phyloP scores from a whole-genome alignment of 2,329 filamentous ascomycete species.

The Fusarium sp. region DNA sequence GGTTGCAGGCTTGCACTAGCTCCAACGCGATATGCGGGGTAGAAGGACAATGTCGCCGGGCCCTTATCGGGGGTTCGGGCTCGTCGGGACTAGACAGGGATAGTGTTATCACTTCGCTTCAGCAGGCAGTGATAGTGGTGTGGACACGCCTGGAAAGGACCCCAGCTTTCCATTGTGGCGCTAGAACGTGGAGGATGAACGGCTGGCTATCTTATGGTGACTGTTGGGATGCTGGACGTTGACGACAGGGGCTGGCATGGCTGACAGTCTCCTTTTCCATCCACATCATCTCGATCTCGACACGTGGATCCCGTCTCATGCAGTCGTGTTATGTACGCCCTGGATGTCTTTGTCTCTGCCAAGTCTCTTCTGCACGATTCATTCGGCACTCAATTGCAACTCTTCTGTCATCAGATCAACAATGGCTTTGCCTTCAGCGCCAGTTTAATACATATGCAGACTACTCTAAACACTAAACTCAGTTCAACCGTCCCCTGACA shows the following conservation, averaged over 20 bases:
- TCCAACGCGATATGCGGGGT: constrained; percentile 4
- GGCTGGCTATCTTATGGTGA: not conserved
- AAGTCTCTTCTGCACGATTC: not conserved
- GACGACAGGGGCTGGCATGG: not conserved
- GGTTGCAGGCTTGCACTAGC: not conserved
- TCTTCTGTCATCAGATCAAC: not conserved
- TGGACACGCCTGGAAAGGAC: not conserved
- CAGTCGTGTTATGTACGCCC: not conserved
- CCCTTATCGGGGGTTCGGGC: constrained; percentile 3
- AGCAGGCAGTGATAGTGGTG: not conserved
- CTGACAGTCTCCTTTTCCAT: not conserved
- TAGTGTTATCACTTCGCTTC: not conserved
- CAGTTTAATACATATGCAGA: not conserved
- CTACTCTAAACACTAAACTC: not conserved
- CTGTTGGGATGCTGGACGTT: not conserved
- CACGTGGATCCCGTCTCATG: not conserved
- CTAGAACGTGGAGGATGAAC: constrained; percentile 1
- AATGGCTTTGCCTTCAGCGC: not conserved
- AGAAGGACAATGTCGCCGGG: not conserved
- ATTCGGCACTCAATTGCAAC: not conserved
- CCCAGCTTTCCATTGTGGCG: constrained; percentile 3
- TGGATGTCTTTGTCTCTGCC: not conserved
- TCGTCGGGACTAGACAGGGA: not conserved
- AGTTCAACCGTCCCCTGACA: constrained; percentile 29
- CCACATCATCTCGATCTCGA: not conserved